Evolutionary conservation across 345 rosid genomes (phyloP).

Genomic region (Capsella bursapastoris): DNA sequence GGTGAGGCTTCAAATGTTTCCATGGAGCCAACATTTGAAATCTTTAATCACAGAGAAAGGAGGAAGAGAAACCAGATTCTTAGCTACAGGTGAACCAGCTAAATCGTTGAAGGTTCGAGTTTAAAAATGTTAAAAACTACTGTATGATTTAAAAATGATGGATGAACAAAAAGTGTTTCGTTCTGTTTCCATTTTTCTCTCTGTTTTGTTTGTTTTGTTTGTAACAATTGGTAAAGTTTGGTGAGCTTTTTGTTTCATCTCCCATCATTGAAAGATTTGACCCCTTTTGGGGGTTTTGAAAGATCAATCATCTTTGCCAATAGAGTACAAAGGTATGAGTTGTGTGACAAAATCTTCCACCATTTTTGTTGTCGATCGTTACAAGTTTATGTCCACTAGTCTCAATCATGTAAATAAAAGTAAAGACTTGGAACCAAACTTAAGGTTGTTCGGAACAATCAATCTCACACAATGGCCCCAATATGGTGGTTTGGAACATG

Average conservation of each 20-base stretch:
- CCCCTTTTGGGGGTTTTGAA: constrained; percentile 12
- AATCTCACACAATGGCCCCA: constrained; percentile 25
- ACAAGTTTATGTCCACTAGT: background rate
- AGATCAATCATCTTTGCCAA: constrained; percentile 28
- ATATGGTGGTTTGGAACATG: constrained; percentile 36
- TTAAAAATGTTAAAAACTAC: constrained; percentile 26
- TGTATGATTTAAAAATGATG: constrained; percentile 25
- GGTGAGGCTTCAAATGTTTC: constrained; percentile 27
- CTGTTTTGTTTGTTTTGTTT: constrained; percentile 39
- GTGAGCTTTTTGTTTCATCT: constrained; percentile 39
- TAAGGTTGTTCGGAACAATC: constrained; percentile 32
- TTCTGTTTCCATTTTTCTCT: constrained; percentile 24
- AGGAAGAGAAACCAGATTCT: constrained; percentile 11
- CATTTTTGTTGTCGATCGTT: background rate
- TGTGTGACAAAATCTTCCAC: background rate
- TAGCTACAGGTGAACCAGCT: constrained; percentile 12
- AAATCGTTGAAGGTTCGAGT: constrained; percentile 27
- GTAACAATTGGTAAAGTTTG: constrained; percentile 33
- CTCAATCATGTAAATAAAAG: constrained; percentile 24
- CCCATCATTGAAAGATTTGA: constrained; percentile 25
- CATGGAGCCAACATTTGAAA: constrained; percentile 14
- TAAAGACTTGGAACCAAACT: constrained; percentile 29
- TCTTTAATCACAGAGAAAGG: constrained; percentile 6
- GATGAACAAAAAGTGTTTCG: constrained; percentile 24
- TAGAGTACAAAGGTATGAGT: background rate